Evolutionary conservation across 306 rosid species (phyloP).

Genomic region (Medicago truncatula): DNA sequence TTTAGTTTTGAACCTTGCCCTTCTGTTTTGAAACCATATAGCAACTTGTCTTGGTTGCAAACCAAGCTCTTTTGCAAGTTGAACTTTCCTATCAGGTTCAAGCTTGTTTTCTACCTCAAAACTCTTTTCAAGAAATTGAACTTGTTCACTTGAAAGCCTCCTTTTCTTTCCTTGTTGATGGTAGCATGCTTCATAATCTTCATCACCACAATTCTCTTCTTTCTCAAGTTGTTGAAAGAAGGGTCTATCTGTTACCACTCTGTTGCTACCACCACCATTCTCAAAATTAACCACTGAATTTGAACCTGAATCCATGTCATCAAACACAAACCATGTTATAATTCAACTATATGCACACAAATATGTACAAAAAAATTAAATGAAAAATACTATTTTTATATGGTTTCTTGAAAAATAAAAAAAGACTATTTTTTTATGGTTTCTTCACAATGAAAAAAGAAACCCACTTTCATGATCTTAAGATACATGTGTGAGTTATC

Average conservation of each 20-base stretch:
- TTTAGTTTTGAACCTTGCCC: conserved; percentile 82
- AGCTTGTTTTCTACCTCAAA: conserved; percentile 86
- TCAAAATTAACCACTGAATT: conserved; percentile 68
- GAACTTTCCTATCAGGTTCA: conserved; percentile 83
- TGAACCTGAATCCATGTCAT: conserved; percentile 57
- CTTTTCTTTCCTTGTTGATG: conserved; percentile 82
- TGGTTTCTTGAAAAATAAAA: conserved; percentile 22
- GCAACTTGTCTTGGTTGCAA: conserved; percentile 96
- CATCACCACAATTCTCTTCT: conserved; percentile 61
- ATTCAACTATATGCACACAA: not conserved
- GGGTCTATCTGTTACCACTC: conserved; percentile 51
- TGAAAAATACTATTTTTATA: not conserved
- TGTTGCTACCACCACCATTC: conserved; percentile 41
- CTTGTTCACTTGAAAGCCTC: conserved; percentile 75
- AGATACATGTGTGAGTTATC: not conserved
- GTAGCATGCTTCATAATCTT: conserved; percentile 59
- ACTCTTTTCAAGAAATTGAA: conserved; percentile 73
- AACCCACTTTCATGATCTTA: conserved; percentile 17
- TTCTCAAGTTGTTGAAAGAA: conserved; percentile 59
- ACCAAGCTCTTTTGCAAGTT: conserved; percentile 84
- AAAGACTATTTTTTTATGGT: not conserved
- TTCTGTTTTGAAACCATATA: conserved; percentile 91
- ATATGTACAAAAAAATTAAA: too few species aligned
- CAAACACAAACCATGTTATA: conserved; percentile 25
- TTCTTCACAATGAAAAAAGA: conserved; percentile 11